These are phyloP conservation scores for Vitis hybrid DNA, from an alignment of 177 flowering plant species.

Conservation along the genomic window DNA sequence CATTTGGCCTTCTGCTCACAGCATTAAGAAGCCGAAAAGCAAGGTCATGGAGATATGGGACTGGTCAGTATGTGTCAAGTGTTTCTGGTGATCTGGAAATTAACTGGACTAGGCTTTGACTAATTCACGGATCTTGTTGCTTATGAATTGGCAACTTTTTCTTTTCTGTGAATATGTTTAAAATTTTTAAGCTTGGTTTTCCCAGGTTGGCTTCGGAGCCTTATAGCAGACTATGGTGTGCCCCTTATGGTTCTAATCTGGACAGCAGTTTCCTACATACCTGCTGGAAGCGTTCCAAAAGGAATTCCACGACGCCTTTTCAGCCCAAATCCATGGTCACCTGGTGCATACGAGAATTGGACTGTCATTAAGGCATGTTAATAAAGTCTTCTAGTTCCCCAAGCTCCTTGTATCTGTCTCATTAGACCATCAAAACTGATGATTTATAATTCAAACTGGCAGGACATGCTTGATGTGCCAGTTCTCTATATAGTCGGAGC, in stretches of 20 bases:
- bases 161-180: background rate
- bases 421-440: background rate
- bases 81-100: background rate
- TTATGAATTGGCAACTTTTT: background rate
- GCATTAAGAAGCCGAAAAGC: constrained; percentile 91
- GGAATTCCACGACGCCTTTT: constrained; percentile 92
- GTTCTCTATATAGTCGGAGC: constrained; percentile 87
- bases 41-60: constrained; percentile 96
- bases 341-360: constrained; percentile 97
- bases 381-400: background rate
- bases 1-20: constrained; percentile 88
- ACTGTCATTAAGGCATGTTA: constrained; percentile 74
- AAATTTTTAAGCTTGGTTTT: background rate
- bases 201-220: constrained; percentile 83
- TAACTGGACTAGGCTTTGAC: background rate
- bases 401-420: background rate
- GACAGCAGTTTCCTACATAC: constrained; percentile 91
- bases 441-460: constrained; percentile 24
- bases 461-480: constrained; percentile 96
- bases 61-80: constrained; percentile 47
- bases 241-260: constrained; percentile 95
- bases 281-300: constrained; percentile 64
- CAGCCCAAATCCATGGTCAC: constrained; percentile 99
- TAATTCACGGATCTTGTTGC: background rate
- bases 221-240: constrained; percentile 96